Conservation (phyloP, 2,329 filamentous ascomycete genomes). For the Esteya vermicola region DNA sequence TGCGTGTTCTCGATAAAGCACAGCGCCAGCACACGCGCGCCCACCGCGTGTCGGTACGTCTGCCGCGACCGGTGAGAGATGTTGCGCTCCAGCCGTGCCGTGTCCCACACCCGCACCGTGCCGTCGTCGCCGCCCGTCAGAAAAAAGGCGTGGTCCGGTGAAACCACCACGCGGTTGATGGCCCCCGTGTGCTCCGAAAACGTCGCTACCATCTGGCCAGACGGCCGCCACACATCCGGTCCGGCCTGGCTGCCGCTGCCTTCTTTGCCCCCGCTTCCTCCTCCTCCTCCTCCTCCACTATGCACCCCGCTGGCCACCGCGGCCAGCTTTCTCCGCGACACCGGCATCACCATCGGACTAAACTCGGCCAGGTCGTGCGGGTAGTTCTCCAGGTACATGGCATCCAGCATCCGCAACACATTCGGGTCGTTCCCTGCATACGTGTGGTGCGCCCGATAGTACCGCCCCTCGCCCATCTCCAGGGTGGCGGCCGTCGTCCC, state of each 20-base stretch:
- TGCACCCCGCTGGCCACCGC: constrained; percentile 26
- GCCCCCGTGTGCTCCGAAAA: constrained; percentile 77
- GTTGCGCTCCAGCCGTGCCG: constrained; percentile 77
- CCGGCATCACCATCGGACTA: constrained; percentile 64
- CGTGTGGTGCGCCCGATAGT: constrained; percentile 58
- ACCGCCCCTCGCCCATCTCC: constrained; percentile 20
- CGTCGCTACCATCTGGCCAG: constrained; percentile 70
- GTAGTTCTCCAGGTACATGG: constrained; percentile 66
- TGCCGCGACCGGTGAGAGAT: constrained; percentile 77
- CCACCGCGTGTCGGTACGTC: constrained; percentile 58
- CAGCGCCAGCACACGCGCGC: constrained; percentile 56
- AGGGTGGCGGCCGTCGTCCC: constrained; percentile 18
- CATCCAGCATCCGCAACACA: constrained; percentile 60
- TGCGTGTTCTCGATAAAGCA: constrained; percentile 92
- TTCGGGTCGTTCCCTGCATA: constrained; percentile 68
- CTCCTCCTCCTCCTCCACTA: constrained; percentile 26
- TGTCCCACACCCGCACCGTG: constrained; percentile 85
- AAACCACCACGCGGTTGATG: constrained; percentile 66
- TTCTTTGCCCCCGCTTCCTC: background rate
- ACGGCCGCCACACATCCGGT: constrained; percentile 64
- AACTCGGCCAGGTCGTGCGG: constrained; percentile 54
- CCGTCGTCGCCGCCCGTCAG: constrained; percentile 88
- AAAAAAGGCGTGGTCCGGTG: constrained; percentile 90
- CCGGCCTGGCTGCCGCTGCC: constrained; percentile 4
- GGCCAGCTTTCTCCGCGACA: constrained; percentile 38